Conservation (phyloP, 2,329 filamentous ascomycete genomes). For the Hymenoscyphus scutula region DNA sequence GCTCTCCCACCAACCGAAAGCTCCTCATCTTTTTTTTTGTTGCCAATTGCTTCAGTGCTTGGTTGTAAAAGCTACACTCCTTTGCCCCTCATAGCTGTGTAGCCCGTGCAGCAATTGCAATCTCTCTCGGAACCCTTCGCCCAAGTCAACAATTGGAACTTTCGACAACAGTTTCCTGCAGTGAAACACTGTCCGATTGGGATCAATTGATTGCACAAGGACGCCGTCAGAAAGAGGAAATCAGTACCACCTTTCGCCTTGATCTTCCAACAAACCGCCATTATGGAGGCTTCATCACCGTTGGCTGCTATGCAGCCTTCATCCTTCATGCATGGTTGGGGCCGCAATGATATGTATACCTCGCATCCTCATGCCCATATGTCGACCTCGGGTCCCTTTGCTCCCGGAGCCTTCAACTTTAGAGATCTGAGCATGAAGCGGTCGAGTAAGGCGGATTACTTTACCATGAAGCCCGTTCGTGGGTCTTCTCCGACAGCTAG, state of each 20-base stretch:
- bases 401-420: constrained; percentile 50
- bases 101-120: not conserved
- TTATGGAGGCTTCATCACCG: constrained; percentile 91
- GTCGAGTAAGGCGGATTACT: too few relatives aligned
- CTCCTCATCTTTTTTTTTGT: not conserved
- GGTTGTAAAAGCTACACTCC: constrained; percentile 5
- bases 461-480: constrained; percentile 62
- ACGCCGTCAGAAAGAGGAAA: constrained; percentile 5
- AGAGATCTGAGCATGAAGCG: too few relatives aligned
- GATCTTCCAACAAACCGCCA: constrained; percentile 27
- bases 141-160: constrained; percentile 19
- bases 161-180: constrained; percentile 20
- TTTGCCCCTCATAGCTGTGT: constrained; percentile 7
- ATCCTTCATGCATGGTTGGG: constrained; percentile 63
- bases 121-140: constrained; percentile 14
- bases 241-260: not conserved
- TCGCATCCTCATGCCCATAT: constrained; percentile 47
- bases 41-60: not conserved
- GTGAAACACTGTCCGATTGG: constrained; percentile 16
- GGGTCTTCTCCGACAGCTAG: constrained; percentile 90
- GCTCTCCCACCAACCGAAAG: constrained; percentile 18
- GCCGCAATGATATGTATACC: constrained; percentile 51
- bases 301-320: constrained; percentile 87
- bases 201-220: constrained; percentile 22
- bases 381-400: constrained; percentile 53